Evolutionary conservation across 805 yeast species (phyloP).

Genomic region (Pichia deserticola): DNA sequence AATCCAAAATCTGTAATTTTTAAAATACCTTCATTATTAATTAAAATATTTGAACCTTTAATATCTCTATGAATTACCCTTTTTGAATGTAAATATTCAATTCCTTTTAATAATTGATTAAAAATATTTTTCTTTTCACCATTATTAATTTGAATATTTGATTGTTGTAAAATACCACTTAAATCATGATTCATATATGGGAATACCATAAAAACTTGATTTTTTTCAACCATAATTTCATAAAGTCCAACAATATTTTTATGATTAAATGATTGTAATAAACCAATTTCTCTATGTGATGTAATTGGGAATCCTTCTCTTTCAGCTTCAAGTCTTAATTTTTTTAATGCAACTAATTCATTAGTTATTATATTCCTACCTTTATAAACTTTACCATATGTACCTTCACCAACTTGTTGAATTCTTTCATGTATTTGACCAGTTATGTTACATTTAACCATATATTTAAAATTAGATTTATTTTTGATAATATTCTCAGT

Average conservation of each 20-base stretch:
- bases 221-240: slow-evolving; percentile 83
- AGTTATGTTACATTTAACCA: slow-evolving; percentile 9
- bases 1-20: slow-evolving; percentile 80
- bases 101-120: slow-evolving; percentile 59
- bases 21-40: slow-evolving; percentile 53
- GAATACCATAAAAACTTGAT: slow-evolving; percentile 78
- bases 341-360: slow-evolving; percentile 77
- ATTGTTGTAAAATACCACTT: slow-evolving; percentile 78
- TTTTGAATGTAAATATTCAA: slow-evolving; percentile 59
- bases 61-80: slow-evolving; percentile 74
- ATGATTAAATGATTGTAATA: slow-evolving; percentile 78
- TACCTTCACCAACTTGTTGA: slow-evolving; percentile 96
- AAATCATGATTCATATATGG: slow-evolving; percentile 93
- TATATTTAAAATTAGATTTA: background rate
- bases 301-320: slow-evolving; percentile 96
- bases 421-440: slow-evolving; percentile 55
- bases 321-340: slow-evolving; percentile 76
- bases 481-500: background rate
- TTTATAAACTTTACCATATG: slow-evolving; percentile 93
- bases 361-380: slow-evolving; percentile 66
- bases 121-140: slow-evolving; percentile 63
- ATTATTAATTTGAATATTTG: slow-evolving; percentile 51
- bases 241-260: slow-evolving; percentile 70
- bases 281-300: slow-evolving; percentile 83
- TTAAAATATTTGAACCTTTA: slow-evolving; percentile 70